Conservation (phyloP, 1,139 yeast genomes). For the Yamadazyma conglobata region DNA sequence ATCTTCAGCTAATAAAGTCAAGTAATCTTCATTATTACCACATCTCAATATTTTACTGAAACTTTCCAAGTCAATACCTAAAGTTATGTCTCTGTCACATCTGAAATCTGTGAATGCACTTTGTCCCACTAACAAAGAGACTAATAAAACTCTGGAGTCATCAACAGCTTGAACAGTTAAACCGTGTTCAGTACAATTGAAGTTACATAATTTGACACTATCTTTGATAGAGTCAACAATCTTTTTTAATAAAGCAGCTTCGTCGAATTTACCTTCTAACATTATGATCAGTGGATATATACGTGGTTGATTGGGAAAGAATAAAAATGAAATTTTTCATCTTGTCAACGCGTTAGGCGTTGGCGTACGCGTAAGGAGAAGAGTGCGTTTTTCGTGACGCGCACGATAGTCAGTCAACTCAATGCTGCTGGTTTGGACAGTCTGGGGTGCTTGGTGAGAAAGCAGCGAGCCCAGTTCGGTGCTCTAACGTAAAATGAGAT, state of each 20-base stretch:
- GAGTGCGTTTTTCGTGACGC: too few relatives aligned
- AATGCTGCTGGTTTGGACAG: too few relatives aligned
- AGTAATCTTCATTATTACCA: constrained; percentile 86
- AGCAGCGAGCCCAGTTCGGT: too few relatives aligned
- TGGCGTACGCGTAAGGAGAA: too few relatives aligned
- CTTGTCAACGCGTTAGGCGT: too few relatives aligned
- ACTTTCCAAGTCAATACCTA: constrained; percentile 87
- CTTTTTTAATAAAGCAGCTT: constrained; percentile 88
- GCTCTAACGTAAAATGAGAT: too few relatives aligned
- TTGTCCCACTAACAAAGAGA: constrained; percentile 80
- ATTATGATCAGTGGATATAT: too few relatives aligned
- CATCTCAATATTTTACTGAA: constrained; percentile 84
- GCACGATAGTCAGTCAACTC: too few relatives aligned
- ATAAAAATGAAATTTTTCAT: too few relatives aligned
- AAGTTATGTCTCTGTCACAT: constrained; percentile 90
- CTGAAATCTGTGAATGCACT: constrained; percentile 92
- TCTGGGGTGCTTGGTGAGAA: too few relatives aligned
- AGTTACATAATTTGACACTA: constrained; percentile 90
- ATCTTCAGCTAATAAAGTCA: constrained; percentile 90
- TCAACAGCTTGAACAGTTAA: constrained; percentile 97
- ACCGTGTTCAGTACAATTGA: constrained; percentile 93
- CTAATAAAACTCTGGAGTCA: constrained; percentile 92
- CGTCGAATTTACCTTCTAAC: constrained; percentile 97
- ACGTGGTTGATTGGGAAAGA: too few relatives aligned
- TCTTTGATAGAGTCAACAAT: constrained; percentile 91